These are phyloP conservation scores for Stygiomarasmius scandens DNA, from an alignment of 1,284 basidiomycete genomes.

Conservation along the genomic window DNA sequence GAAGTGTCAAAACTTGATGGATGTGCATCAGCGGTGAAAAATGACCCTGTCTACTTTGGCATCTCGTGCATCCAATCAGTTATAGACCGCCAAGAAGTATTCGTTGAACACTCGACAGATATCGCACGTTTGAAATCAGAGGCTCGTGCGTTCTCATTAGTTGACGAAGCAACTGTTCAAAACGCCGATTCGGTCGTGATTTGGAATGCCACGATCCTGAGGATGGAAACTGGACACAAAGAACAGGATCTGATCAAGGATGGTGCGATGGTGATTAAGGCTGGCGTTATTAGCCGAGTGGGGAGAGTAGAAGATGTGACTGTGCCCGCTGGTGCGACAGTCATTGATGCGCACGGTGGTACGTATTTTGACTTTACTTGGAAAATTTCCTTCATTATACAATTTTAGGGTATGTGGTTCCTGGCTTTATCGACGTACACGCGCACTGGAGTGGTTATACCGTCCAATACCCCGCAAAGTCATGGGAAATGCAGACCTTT, in stretches of 20 bases:
- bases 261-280: slow-evolving; percentile 53
- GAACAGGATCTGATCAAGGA: slow-evolving; percentile 50
- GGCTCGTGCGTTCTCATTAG: slow-evolving; percentile 36
- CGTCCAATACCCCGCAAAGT: slow-evolving; percentile 57
- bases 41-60: slow-evolving; percentile 57
- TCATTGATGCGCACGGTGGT: slow-evolving; percentile 66
- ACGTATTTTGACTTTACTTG: slow-evolving; percentile 19
- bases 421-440: slow-evolving; percentile 76
- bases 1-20: slow-evolving; percentile 52
- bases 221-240: slow-evolving; percentile 57
- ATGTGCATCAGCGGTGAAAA: slow-evolving; percentile 49
- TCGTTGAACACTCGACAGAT: slow-evolving; percentile 62
- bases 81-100: slow-evolving; percentile 56
- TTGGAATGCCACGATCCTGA: slow-evolving; percentile 66
- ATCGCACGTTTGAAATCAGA: slow-evolving; percentile 59
- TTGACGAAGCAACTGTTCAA: slow-evolving; percentile 27
- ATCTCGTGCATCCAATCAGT: slow-evolving; percentile 58
- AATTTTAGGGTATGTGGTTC: slow-evolving; percentile 59
- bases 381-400: not conserved
- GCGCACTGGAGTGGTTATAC: slow-evolving; percentile 68
- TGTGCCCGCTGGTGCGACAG: slow-evolving; percentile 47
- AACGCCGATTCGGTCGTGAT: slow-evolving; percentile 51
- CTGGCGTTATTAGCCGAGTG: slow-evolving; percentile 58
- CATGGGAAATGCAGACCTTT: slow-evolving; percentile 77
- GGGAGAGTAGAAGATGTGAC: slow-evolving; percentile 40